These are phyloP conservation scores for Gaultheria prostrata DNA, from an alignment of 148 eudicot genomes.

Conservation along the genomic window DNA sequence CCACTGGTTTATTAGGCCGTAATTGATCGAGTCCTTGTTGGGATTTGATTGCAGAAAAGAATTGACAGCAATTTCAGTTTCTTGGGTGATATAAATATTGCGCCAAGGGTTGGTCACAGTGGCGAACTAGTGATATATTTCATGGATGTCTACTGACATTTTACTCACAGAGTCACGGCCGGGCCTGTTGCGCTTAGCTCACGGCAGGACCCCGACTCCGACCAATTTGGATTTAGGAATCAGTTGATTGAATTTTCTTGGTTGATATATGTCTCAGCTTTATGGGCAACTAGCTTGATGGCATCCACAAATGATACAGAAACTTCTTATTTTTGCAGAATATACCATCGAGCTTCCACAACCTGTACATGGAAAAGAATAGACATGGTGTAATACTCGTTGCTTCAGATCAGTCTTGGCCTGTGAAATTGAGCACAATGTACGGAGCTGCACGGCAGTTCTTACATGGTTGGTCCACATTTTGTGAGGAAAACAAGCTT, in stretches of 20 bases:
- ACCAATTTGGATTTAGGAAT: background rate
- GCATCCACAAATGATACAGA: background rate
- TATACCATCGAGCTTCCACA: constrained; percentile 14
- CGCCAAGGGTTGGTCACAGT: background rate
- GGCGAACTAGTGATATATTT: background rate
- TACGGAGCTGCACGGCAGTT: background rate
- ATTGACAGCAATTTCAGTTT: background rate
- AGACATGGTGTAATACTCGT: background rate
- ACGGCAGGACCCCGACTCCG: background rate
- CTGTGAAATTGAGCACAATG: background rate
- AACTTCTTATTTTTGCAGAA: constrained; percentile 12
- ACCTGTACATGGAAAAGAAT: background rate
- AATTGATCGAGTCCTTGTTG: background rate
- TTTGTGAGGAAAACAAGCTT: background rate
- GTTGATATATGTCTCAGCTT: background rate
- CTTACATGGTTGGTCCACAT: background rate
- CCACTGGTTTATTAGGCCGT: background rate
- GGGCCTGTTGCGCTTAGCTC: background rate
- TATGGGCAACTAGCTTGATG: background rate
- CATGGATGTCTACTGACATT: background rate
- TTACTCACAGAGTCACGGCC: background rate
- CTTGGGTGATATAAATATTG: background rate
- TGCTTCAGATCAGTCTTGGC: background rate
- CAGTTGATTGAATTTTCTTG: background rate
- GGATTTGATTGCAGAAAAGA: background rate